Conservation (phyloP, 2,329 filamentous ascomycete genomes). For the Fusarium sp. region DNA sequence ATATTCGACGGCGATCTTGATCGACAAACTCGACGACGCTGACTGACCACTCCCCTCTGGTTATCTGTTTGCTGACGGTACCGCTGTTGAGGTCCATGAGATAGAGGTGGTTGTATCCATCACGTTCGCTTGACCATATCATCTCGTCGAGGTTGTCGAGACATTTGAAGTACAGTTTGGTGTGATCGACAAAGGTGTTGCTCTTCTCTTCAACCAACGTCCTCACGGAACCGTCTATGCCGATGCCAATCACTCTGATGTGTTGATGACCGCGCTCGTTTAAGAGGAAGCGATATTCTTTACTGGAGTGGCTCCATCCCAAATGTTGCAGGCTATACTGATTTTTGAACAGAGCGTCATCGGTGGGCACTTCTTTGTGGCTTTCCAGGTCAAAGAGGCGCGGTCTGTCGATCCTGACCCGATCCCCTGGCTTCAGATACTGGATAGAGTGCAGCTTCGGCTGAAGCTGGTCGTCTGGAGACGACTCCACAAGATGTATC, state of each 20-base stretch:
- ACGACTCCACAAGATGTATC: conserved; percentile 45
- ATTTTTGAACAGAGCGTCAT: conserved; percentile 44
- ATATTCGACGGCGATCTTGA: conserved; percentile 33
- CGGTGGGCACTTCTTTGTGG: conserved; percentile 38
- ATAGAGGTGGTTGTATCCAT: conserved; percentile 51
- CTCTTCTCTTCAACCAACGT: conserved; percentile 46
- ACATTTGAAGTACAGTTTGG: conserved; percentile 32
- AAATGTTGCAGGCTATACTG: conserved; percentile 41
- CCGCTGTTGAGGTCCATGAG: conserved; percentile 36
- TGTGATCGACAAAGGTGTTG: conserved; percentile 47
- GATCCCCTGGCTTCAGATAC: conserved; percentile 50
- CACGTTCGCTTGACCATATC: conserved; percentile 50
- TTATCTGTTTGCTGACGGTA: conserved; percentile 45
- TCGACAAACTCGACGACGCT: conserved; percentile 43
- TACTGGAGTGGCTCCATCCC: conserved; percentile 43
- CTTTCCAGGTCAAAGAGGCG: conserved; percentile 45
- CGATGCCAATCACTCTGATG: conserved; percentile 41
- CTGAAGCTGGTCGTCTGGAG: conserved; percentile 47
- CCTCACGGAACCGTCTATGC: conserved; percentile 30
- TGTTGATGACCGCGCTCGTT: conserved; percentile 50
- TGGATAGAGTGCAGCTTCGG: conserved; percentile 43
- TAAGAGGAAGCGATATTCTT: conserved; percentile 48
- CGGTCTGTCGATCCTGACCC: conserved; percentile 42
- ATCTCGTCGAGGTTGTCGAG: conserved; percentile 38
- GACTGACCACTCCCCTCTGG: conserved; percentile 48